Base-by-base conservation (phyloP, 2,329 filamentous ascomycete genomes). In the Aspergillus spinulosporus region DNA sequence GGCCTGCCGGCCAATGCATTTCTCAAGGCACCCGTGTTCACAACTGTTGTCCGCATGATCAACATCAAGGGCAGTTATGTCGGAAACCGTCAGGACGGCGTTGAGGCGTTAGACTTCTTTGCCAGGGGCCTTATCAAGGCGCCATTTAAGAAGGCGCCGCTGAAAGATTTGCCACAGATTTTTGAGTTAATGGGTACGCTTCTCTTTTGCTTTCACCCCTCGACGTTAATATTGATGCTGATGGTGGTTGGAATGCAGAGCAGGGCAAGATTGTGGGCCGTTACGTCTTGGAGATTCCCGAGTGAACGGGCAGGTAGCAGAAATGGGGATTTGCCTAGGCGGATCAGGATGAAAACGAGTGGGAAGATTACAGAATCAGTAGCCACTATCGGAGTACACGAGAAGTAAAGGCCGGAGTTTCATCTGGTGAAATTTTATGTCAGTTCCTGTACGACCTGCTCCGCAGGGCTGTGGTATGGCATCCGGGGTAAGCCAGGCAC, bases 71-170 rank as follows among this genome's bases (percentile, higher is more conserved):
- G 91, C 55, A 90, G 85, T 64, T 96, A 96, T 72, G 92, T 96
- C 65, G 92, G 92, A 56, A 96, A 95, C 80, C 84, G 91, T 66
- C 84, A 87, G 68, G 92, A 97, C 71, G 87, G 87, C 1, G 84
- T 87, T 52, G 92, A 96, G 79, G 92, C 92, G 4, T 81, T 97
- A 60, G 91, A 96, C 62, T 95, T 96, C 79, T 96, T 84, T 80
- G 78, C 82, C 53, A 82, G 88, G 11, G 92, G 91, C 21, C 77
- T 93, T 60, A 90, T 96, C 81, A 88, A 89, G 72, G 85, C 86
- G 7, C 92, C 92, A 8, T 92, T 82, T 83, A 92, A 96, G 85
- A 82, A 85, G 3, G 84, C 91, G 45, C 90, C 90, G 14, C 80
- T 96, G 56, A 87, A 85, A 66, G 82, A 96, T 77, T 81, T 97